Percentiles rank a stretch among this genome's conserved stretches.
phyloP scores from a whole-genome alignment of 805 yeast species.

The Saccharomycopsis fibuligera region DNA sequence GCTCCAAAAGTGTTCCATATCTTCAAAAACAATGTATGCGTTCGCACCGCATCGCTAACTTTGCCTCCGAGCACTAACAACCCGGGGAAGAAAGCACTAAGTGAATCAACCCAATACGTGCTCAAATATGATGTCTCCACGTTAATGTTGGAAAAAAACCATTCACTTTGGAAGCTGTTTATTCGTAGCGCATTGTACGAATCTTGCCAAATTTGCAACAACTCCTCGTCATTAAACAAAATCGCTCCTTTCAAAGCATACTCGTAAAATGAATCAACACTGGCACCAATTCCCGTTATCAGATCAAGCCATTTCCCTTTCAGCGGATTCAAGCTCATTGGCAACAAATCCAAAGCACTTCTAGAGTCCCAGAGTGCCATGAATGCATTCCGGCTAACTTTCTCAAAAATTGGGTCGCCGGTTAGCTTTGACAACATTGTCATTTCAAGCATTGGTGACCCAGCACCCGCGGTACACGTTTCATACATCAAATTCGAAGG shows the following conservation, averaged over 20 bases:
- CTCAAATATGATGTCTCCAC: constrained; percentile 42
- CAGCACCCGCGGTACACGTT: constrained; percentile 85
- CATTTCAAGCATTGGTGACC: constrained; percentile 76
- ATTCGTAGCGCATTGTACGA: constrained; percentile 54
- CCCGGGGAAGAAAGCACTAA: constrained; percentile 88
- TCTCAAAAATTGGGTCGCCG: constrained; percentile 65
- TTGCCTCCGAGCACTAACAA: constrained; percentile 75
- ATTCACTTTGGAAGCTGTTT: constrained; percentile 42
- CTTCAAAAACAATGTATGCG: constrained; percentile 60
- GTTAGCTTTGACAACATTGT: constrained; percentile 69
- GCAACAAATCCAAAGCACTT: constrained; percentile 56
- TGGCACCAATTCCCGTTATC: constrained; percentile 81
- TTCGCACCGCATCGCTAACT: constrained; percentile 51
- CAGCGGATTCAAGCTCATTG: constrained; percentile 68
- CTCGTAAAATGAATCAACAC: constrained; percentile 86
- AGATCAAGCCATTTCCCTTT: constrained; percentile 49
- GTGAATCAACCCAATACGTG: constrained; percentile 74
- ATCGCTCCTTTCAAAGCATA: constrained; percentile 75
- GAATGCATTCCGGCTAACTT: constrained; percentile 54
- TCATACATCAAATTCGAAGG: constrained; percentile 45
- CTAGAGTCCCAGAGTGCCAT: constrained; percentile 65
- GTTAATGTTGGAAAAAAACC: constrained; percentile 54
- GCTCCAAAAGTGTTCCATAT: constrained; percentile 76
- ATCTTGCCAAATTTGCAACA: constrained; percentile 49
- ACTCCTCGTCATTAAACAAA: constrained; percentile 55